Base-by-base conservation (phyloP, 306 rosid genomes). In the Cicer pinnatifidum region DNA sequence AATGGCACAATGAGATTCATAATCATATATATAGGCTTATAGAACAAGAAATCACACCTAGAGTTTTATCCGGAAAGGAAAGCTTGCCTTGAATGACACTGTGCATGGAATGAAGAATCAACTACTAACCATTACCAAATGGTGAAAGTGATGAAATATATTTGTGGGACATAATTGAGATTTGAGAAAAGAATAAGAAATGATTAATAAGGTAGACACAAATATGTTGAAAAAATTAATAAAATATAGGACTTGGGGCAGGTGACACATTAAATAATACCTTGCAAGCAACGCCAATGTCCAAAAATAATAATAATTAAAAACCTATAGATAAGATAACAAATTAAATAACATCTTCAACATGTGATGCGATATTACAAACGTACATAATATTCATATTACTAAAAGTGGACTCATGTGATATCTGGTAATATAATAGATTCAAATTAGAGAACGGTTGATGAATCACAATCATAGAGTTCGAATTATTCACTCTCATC, bases 31-130 rank as follows among this genome's bases (percentile, higher is more conserved):
- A 52, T 6, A 57, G 2, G 38, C 54, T 3, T 19, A 57, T 9
- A 8, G 16, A 66, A 73, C 15, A 28, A 44, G 56, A 52, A 20
- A 17, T 71, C 60, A 68, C 76, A 69, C 76, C 65, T 48, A 50
- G 37, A 16, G 47, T 40, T 40, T 23, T 33, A 46, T 17, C 15
- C 3, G 60, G 33, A 69, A 17, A 9, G 45, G 9, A 9, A 38
- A 77, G 54, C 65, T 45, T 13, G 72, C 35, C 33, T 53, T 65
- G 50, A 43, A 79, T 64, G 62, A 28, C 68, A 72, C 37, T 72
- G 33, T 64, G 61, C 57, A 64, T 52, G 6, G 56, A 64, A 78
- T 71, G 45, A 64, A 33, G 52, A 17, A 61, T 15, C 58, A 44
- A 1, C 68, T 19, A 56, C 1, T 59, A 4, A 52, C 13, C 62